Conservation (phyloP, 2,329 filamentous ascomycete genomes). For the Fusarium sp. region DNA sequence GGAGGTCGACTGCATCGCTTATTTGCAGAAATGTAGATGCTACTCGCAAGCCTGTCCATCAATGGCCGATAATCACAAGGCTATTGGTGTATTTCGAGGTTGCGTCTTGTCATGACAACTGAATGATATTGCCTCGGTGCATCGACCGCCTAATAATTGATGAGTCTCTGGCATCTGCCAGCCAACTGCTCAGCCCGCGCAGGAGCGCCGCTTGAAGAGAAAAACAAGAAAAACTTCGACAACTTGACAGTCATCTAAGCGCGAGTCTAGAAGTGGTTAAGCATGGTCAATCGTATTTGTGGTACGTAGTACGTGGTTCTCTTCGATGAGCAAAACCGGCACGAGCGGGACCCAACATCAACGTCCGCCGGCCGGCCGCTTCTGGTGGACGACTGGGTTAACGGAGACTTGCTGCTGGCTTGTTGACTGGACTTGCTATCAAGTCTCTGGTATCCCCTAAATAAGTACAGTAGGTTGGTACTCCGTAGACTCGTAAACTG, state of each 20-base stretch:
- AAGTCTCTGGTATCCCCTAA: constrained; percentile 28
- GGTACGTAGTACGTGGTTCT: not conserved
- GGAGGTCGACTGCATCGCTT: not conserved
- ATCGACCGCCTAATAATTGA: too few relatives aligned
- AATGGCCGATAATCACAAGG: not conserved
- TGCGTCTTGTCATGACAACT: not conserved
- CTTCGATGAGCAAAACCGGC: constrained; percentile 22
- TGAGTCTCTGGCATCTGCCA: too few relatives aligned
- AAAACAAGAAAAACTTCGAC: constrained; percentile 30
- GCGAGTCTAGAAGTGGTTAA: constrained; percentile 38
- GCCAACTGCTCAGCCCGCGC: too few relatives aligned
- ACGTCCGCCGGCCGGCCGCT: constrained; percentile 22
- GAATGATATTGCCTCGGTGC: not conserved
- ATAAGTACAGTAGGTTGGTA: constrained; percentile 15
- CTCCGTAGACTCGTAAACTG: not conserved
- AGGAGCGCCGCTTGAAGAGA: too few relatives aligned
- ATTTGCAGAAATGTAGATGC: not conserved
- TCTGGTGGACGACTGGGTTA: constrained; percentile 3
- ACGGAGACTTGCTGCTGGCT: constrained; percentile 33
- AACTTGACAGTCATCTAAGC: constrained; percentile 35
- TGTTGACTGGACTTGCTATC: constrained; percentile 27
- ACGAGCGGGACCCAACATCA: constrained; percentile 32
- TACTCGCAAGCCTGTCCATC: too few relatives aligned
- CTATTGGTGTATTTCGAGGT: not conserved
- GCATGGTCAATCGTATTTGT: constrained; percentile 43